Conservation (phyloP, 208 protist genomes). For the Acanthamoeba royreba region DNA sequence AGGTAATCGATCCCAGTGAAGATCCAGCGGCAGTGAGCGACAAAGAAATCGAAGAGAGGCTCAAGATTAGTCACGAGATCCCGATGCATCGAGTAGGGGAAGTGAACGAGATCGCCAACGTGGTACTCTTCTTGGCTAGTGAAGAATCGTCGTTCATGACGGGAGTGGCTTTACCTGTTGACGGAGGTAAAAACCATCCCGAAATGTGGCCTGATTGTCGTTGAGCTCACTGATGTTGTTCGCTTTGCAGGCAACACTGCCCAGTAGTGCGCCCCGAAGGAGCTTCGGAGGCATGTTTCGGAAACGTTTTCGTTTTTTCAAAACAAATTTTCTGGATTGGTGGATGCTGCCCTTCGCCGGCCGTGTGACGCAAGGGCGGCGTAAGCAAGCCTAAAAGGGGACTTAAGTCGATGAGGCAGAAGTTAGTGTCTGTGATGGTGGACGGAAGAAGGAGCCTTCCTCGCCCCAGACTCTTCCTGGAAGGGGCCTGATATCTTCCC, state of each 20-base stretch:
- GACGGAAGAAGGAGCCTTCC: too few species aligned
- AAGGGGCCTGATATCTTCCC: too few species aligned
- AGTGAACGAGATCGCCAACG: not conserved
- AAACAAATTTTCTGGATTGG: too few species aligned
- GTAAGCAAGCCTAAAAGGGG: too few species aligned
- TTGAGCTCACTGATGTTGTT: not conserved
- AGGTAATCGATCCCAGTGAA: not conserved
- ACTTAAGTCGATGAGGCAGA: too few species aligned
- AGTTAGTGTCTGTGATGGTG: too few species aligned
- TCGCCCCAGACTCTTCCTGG: too few species aligned
- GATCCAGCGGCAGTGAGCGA: not conserved
- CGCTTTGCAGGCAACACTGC: not conserved
- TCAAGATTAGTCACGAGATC: slow-evolving; percentile 36
- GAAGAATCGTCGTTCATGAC: not conserved
- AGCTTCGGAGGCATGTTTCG: too few species aligned
- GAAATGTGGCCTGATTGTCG: not conserved
- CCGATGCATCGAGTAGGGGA: slow-evolving; percentile 39
- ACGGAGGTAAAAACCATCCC: not conserved
- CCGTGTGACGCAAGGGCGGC: too few species aligned
- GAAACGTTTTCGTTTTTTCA: too few species aligned
- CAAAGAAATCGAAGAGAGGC: not conserved
- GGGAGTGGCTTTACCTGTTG: not conserved
- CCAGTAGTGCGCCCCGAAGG: too few species aligned
- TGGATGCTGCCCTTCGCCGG: too few species aligned
- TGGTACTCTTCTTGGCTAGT: not conserved